A percentile compares a stretch with the other conserved stretches of the same genome.
These are phyloP conservation scores for Rhizoclosmatium sp. DNA, from an alignment of 192 early-diverging fungal species.

Conservation along the genomic window DNA sequence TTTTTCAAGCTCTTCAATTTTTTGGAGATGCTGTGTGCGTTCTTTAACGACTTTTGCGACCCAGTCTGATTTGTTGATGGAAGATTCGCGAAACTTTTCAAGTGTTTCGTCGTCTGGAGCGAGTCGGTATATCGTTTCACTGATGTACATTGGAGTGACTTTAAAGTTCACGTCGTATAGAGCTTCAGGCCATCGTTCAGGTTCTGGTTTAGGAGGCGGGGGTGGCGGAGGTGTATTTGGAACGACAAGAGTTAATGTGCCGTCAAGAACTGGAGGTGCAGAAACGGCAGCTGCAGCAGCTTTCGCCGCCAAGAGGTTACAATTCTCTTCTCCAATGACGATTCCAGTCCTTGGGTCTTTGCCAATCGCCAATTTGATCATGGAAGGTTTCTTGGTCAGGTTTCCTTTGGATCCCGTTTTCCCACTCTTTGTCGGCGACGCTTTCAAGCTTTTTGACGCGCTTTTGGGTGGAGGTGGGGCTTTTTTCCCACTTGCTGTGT, in stretches of 20 bases:
- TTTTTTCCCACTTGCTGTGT: not conserved
- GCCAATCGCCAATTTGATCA: not conserved
- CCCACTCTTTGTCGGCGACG: not conserved
- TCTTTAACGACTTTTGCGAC: slow-evolving; percentile 25
- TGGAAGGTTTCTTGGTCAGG: not conserved
- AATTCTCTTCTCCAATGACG: slow-evolving; percentile 29
- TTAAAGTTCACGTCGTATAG: slow-evolving; percentile 2
- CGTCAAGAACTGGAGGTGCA: not conserved
- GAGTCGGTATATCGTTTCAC: not conserved
- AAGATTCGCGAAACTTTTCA: not conserved
- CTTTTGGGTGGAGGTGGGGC: not conserved
- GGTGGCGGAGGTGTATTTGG: not conserved
- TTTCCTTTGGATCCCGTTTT: not conserved
- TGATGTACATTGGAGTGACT: slow-evolving; percentile 17
- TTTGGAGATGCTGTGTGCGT: not conserved
- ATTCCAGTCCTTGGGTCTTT: slow-evolving; percentile 32
- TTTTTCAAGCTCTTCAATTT: slow-evolving; percentile 4
- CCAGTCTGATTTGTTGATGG: slow-evolving; percentile 19
- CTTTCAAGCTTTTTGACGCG: not conserved
- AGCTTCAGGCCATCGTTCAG: slow-evolving; percentile 2
- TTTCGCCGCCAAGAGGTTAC: not conserved
- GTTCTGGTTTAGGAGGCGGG: not conserved
- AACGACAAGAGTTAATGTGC: not conserved
- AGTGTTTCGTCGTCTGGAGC: not conserved
- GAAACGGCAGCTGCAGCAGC: not conserved